phyloP scores from a whole-genome alignment of 140 eudicot genomes.

The Oenanthe javanica region DNA sequence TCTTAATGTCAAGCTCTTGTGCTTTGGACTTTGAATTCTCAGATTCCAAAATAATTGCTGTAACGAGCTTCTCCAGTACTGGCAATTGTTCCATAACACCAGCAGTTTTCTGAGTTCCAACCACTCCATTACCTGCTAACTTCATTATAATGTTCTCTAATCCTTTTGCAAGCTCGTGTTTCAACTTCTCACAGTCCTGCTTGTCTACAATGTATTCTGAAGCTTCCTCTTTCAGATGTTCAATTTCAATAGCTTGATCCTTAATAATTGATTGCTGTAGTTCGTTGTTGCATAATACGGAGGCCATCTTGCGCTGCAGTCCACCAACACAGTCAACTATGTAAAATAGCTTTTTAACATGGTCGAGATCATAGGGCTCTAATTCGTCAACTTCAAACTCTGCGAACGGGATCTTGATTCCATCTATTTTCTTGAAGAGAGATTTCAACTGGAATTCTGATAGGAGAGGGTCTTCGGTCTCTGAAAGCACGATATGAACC shows the following conservation, averaged over 20 bases:
- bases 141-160: conserved; percentile 48
- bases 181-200: conserved; percentile 34
- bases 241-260: conserved; percentile 52
- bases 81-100: conserved; percentile 33
- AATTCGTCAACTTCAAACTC: conserved; percentile 28
- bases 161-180: conserved; percentile 40
- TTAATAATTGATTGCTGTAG: conserved; percentile 41
- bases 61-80: conserved; percentile 54
- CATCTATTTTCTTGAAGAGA: conserved; percentile 44
- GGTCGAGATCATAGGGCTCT: conserved; percentile 33
- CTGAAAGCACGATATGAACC: conserved; percentile 35
- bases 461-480: conserved; percentile 34
- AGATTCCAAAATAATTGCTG: conserved; percentile 36
- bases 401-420: conserved; percentile 38
- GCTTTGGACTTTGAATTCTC: conserved; percentile 53
- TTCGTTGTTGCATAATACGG: conserved; percentile 47
- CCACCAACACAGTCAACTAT: conserved; percentile 43
- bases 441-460: conserved; percentile 50
- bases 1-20: conserved; percentile 45
- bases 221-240: conserved; percentile 45
- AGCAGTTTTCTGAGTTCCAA: conserved; percentile 40
- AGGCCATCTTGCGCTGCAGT: conserved; percentile 39
- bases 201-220: conserved; percentile 28
- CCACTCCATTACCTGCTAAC: conserved; percentile 45
- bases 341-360: conserved; percentile 54